Evolutionary conservation across 2,329 filamentous ascomycete genomes (phyloP).

Genomic region (Fusarium pseudograminearum): DNA sequence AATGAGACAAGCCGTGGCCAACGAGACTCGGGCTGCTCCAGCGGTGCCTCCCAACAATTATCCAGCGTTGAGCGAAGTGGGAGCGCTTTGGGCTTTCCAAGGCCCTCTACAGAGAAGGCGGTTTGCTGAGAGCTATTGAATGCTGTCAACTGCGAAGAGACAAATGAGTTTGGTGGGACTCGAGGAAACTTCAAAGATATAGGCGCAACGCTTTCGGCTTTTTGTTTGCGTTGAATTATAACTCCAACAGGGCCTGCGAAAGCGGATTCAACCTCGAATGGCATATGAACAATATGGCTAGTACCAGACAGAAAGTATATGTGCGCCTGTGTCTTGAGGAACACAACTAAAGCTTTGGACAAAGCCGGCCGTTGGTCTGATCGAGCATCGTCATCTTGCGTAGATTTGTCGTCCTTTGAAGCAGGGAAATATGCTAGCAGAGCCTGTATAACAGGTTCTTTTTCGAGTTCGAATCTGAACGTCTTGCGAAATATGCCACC

Average conservation of each 20-base stretch:
- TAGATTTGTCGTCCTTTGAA: constrained; percentile 55
- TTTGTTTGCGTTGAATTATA: constrained; percentile 84
- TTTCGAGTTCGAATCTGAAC: constrained; percentile 88
- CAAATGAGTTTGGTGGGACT: constrained; percentile 86
- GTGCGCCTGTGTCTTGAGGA: constrained; percentile 92
- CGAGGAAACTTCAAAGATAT: constrained; percentile 68
- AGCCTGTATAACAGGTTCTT: constrained; percentile 87
- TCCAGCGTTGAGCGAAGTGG: constrained; percentile 67
- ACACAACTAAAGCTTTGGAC: constrained; percentile 83
- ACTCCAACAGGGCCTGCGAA: constrained; percentile 86
- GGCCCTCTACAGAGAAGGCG: constrained; percentile 68
- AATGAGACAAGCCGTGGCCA: constrained; percentile 85
- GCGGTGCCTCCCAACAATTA: constrained; percentile 67
- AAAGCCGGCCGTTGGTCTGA: constrained; percentile 48
- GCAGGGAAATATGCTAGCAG: constrained; percentile 84
- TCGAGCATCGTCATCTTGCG: constrained; percentile 17
- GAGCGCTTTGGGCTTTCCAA: constrained; percentile 67
- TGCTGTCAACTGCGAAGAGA: constrained; percentile 73
- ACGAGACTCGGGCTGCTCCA: constrained; percentile 67
- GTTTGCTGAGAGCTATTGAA: constrained; percentile 64
- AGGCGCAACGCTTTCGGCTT: constrained; percentile 61
- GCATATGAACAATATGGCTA: constrained; percentile 90
- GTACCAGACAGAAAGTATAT: constrained; percentile 91
- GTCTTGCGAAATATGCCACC: constrained; percentile 86
- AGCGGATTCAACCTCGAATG: constrained; percentile 91